phyloP scores from a whole-genome alignment of 345 rosid species.

The Dimocarpus longan region DNA sequence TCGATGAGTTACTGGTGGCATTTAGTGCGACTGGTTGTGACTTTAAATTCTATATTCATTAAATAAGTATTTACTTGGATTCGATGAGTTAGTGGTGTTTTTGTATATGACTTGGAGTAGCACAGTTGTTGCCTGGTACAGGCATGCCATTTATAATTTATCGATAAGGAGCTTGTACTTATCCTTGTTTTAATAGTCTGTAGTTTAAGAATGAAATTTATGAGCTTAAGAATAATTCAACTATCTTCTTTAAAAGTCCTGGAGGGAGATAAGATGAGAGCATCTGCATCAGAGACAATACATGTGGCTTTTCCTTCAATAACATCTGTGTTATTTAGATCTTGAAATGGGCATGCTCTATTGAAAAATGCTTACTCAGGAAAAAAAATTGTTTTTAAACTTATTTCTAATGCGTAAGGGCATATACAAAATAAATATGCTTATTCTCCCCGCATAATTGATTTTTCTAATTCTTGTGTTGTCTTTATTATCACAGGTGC shows the following conservation, averaged over 20 bases:
- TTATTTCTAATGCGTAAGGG: not conserved
- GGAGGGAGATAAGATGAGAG: not conserved
- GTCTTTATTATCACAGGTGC: conserved; percentile 60
- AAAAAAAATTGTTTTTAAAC: not conserved
- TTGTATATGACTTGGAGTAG: not conserved
- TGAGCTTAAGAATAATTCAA: not conserved
- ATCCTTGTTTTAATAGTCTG: not conserved
- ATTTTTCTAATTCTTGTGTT: conserved; percentile 23
- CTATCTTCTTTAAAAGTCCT: not conserved
- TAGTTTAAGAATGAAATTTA: not conserved
- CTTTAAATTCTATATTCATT: too few species aligned
- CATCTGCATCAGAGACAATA: not conserved
- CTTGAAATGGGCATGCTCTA: not conserved
- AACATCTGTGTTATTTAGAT: not conserved
- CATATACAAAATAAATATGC: not conserved
- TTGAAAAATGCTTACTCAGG: not conserved
- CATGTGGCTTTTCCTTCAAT: not conserved
- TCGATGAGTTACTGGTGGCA: not conserved
- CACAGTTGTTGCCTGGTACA: not conserved
- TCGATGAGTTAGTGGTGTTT: not conserved
- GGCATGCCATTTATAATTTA: not conserved
- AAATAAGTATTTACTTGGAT: not conserved
- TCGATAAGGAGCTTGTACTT: not conserved
- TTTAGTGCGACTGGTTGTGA: not conserved
- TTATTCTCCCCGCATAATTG: not conserved